These are phyloP conservation scores for Senecio squalidus DNA, from an alignment of 140 eudicot genomes.

Conservation along the genomic window DNA sequence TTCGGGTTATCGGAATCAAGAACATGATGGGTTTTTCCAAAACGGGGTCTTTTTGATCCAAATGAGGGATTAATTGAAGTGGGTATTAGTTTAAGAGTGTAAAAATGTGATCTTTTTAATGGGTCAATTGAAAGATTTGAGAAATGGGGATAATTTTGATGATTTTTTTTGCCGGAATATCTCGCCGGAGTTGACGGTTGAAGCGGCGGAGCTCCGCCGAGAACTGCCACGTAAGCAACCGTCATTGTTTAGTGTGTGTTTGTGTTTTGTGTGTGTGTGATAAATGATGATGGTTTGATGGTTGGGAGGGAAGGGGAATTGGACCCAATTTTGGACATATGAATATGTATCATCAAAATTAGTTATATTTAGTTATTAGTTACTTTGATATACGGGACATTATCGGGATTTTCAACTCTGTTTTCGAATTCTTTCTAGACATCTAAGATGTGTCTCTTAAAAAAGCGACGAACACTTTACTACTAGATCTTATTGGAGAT, in stretches of 20 bases:
- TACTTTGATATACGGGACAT: no score
- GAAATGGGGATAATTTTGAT: slow-evolving; percentile 9
- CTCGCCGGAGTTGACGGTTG: slow-evolving; percentile 12
- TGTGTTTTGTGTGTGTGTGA: slow-evolving; percentile 7
- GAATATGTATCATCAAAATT: slow-evolving; percentile 2
- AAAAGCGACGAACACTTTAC: no score
- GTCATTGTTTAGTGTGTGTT: slow-evolving; percentile 13
- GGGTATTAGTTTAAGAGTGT: not conserved
- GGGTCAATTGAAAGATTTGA: not conserved
- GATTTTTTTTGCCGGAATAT: not conserved
- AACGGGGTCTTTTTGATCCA: slow-evolving; percentile 9
- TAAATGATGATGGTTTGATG: slow-evolving; percentile 1
- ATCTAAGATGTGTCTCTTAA: no score
- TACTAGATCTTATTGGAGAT: no score
- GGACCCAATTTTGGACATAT: slow-evolving; percentile 2
- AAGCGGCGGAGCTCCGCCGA: slow-evolving; percentile 32
- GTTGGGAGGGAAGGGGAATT: slow-evolving; percentile 2
- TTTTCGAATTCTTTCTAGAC: no score
- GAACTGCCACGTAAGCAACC: slow-evolving; percentile 31
- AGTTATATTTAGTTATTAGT: not conserved
- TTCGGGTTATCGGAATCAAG: slow-evolving; percentile 58
- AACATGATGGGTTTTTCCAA: slow-evolving; percentile 33
- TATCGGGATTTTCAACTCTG: no score
- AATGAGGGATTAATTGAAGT: not conserved
- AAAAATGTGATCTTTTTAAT: slow-evolving; percentile 11